Evolutionary conservation across 768 basidiomycete species (phyloP).

Genomic region (Fomitopsis serialis): DNA sequence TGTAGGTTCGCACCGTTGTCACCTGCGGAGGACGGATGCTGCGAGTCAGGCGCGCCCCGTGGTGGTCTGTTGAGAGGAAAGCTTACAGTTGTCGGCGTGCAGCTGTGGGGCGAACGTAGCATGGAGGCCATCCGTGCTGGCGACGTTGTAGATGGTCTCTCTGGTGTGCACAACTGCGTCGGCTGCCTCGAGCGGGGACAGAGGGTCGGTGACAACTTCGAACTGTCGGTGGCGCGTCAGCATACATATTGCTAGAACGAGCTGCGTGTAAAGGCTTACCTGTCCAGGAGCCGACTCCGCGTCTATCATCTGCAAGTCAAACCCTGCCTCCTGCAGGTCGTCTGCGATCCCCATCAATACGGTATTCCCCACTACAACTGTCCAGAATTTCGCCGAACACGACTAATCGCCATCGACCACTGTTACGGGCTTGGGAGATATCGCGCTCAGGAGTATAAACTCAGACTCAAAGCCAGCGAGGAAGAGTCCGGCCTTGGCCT

Average conservation of each 20-base stretch:
- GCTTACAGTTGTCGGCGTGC: slow-evolving; percentile 33
- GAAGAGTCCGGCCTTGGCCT: slow-evolving; percentile 35
- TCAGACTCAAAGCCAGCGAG: slow-evolving; percentile 68
- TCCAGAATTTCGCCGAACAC: slow-evolving; percentile 26
- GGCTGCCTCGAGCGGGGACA: slow-evolving; percentile 60
- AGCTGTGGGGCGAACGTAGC: slow-evolving; percentile 65
- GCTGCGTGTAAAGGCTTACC: slow-evolving; percentile 26
- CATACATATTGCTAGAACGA: not conserved
- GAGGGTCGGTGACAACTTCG: slow-evolving; percentile 64
- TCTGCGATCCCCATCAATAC: slow-evolving; percentile 58
- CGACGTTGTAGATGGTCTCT: slow-evolving; percentile 62
- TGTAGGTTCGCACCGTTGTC: slow-evolving; percentile 60
- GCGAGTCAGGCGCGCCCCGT: no score
- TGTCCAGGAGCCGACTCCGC: slow-evolving; percentile 69
- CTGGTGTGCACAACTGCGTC: slow-evolving; percentile 64
- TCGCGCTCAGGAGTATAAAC: slow-evolving; percentile 57
- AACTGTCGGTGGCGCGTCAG: slow-evolving; percentile 39
- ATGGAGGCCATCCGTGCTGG: slow-evolving; percentile 54
- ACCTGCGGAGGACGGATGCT: slow-evolving; percentile 27
- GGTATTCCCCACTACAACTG: slow-evolving; percentile 41
- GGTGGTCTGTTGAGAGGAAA: no score
- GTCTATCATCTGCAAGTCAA: slow-evolving; percentile 67
- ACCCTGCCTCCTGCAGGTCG: slow-evolving; percentile 38
- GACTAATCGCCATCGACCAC: slow-evolving; percentile 48
- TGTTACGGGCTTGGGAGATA: slow-evolving; percentile 34